phyloP scores from a whole-genome alignment of 108 stramenopile species.

The Cyclostephanos invisitatus region DNA sequence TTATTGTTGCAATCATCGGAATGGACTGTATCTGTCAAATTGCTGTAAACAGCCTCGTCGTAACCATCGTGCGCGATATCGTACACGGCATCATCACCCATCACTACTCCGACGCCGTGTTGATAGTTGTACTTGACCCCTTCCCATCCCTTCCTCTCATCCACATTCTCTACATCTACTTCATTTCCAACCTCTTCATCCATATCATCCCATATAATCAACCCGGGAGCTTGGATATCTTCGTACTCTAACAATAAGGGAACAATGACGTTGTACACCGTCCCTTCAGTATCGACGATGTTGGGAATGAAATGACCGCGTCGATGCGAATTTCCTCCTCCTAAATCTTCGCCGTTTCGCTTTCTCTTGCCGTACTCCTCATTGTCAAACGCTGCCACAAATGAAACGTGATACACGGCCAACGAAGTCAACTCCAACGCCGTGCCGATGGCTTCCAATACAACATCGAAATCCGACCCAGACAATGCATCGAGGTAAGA shows the following conservation, averaged over 20 bases:
- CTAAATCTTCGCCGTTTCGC: neutral
- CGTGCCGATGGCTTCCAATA: conserved; percentile 54
- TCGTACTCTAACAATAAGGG: conserved; percentile 57
- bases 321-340: neutral
- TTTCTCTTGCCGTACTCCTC: neutral
- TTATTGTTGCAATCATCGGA: neutral
- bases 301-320: conserved; percentile 37
- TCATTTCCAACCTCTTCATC: neutral
- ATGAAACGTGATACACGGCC: conserved; percentile 55
- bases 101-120: conserved; percentile 27
- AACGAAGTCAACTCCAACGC: conserved; percentile 48
- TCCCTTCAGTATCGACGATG: conserved; percentile 38
- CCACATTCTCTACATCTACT: too few species aligned
- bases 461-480: conserved; percentile 48
- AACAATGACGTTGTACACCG: conserved; percentile 62
- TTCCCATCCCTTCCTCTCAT: neutral
- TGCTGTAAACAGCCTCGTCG: conserved; percentile 12
- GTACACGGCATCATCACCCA: conserved; percentile 44
- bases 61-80: conserved; percentile 23
- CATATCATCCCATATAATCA: conserved; percentile 28
- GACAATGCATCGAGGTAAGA: conserved; percentile 42
- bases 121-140: conserved; percentile 31
- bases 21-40: neutral
- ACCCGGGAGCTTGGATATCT: conserved; percentile 39
- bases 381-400: conserved; percentile 51